Evolutionary conservation across 2,329 filamentous ascomycete species (phyloP), one percentile per base, ranked within the genome.

Genomic region (Apiospora pterosperma): DNA sequence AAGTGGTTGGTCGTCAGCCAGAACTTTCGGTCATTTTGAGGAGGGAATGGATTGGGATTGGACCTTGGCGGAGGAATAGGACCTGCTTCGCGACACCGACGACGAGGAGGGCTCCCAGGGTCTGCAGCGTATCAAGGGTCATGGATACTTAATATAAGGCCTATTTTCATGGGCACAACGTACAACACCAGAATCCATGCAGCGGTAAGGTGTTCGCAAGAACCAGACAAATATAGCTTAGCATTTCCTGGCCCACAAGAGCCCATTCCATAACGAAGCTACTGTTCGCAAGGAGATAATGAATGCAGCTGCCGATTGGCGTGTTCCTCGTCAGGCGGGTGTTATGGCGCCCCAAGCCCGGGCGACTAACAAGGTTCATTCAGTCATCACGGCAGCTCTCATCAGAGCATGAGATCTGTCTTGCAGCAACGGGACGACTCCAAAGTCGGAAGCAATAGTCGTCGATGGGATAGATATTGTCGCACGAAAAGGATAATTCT

Each of bases 1-100:
- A 81, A 82, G 69, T 92, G 88, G 84, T 77, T 93, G 64, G 86
- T 92, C 69, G 83, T 88, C 73, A 91, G 88, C 67, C 90, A 93
- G 77, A 92, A 89, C 72, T 92, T 92, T 71, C 83, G 90, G 64
- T 78, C 84, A 34, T 72, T 86, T 65, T 87, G 71, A 36, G 31
- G 14, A 14, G 36, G n/a, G 52, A 28, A 19, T 28, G 14, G 44
- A n/a, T 41, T 11, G 28, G 8, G 28, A 11, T 11, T n/a, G 16
- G 19, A n/a, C 38, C 8, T 25, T 42, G 39, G 59, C 58, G 2
- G n/a, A 23, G 21, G 44, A 19, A 25, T 58, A 19, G 25, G 21
- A 23, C 19, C 16, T 41, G 16, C 38, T 19, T 5, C 6, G 16
- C 5, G 42, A 48, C 10, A 42, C 5, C 2, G 41, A 39, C 64